Evolutionary conservation across 2,329 filamentous ascomycete genomes (phyloP), one percentile per base, ranked within the genome.

Genomic region (Pseudogymnoascus sp.): DNA sequence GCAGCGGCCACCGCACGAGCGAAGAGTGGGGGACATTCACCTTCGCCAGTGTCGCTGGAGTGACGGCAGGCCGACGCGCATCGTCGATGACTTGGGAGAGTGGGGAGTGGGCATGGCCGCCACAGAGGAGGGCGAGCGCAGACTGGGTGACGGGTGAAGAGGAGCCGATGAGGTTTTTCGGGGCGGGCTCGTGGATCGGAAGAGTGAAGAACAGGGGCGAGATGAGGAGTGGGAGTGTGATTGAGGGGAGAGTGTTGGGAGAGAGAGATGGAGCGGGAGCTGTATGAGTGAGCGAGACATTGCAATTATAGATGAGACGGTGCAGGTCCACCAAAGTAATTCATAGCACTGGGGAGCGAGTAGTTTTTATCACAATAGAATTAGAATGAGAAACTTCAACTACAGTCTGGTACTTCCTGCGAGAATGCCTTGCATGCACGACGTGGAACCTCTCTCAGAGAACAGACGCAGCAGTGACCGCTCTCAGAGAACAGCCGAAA

Each of bases 291-390:
- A 53, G 23, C 12, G 14, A 12, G 46, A 34, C 46, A 4, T 56
- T n/a, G n/a, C 46, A n/a, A 31, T 56, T 18, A 56, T 56, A 56
- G 46, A 56, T 34, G 8, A 9, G 25, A 56, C 12, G 46, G 46
- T 56, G 46, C 46, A 18, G 46, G 46, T 18, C 6, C 46, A 56
- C 46, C 46, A 5, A 0, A 18, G 25, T 34, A 56, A 56, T 56
- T 56, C 25, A 14, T 34, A 56, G 46, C 21, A 34, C 9, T 31
- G 25, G 23, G 46, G 42, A 53, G 46, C 25, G 25, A 56, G 28
- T 56, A 56, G 46, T 34, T 34, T 34, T 34, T 56, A 56, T 56
- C n/a, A 56, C 25, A 12, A 12, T n/a, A 56, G 43, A 53, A 49
- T 28, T 12, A 34, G 46, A 18, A 42, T 42, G 8, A 11, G 9